phyloP scores from a whole-genome alignment of 148 eudicot species.

The Rhododendron ferrugineum region DNA sequence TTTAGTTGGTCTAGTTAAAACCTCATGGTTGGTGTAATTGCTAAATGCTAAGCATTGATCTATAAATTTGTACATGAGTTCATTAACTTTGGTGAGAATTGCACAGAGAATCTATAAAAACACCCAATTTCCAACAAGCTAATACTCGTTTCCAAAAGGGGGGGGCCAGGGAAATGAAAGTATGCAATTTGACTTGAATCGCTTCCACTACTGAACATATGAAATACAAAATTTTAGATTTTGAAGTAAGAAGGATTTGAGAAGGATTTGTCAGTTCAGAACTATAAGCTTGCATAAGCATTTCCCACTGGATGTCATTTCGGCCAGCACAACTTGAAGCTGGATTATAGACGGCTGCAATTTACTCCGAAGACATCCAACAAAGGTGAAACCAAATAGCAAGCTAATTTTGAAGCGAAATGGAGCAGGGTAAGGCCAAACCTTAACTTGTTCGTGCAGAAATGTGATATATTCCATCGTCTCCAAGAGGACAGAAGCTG shows the following conservation, averaged over 20 bases:
- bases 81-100: neutral
- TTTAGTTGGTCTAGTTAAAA: neutral
- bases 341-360: neutral
- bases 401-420: neutral
- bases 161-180: neutral
- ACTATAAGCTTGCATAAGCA: neutral
- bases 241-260: neutral
- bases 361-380: neutral
- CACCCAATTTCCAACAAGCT: neutral
- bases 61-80: neutral
- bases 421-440: constrained; percentile 15
- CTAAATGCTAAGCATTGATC: neutral
- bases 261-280: neutral
- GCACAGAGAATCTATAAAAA: neutral
- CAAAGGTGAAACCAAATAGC: neutral
- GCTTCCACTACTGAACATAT: neutral
- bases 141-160: neutral
- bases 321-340: neutral
- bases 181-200: neutral
- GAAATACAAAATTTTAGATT: neutral
- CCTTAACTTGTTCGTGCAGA: constrained; percentile 94
- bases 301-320: neutral
- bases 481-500: constrained; percentile 84
- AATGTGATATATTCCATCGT: constrained; percentile 78
- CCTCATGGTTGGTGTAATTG: no score